Percentiles rank a stretch among this genome's conserved stretches.
Conservation (phyloP, 2,329 filamentous ascomycete species). For the Pseudocercospora pini-densiflorae region DNA sequence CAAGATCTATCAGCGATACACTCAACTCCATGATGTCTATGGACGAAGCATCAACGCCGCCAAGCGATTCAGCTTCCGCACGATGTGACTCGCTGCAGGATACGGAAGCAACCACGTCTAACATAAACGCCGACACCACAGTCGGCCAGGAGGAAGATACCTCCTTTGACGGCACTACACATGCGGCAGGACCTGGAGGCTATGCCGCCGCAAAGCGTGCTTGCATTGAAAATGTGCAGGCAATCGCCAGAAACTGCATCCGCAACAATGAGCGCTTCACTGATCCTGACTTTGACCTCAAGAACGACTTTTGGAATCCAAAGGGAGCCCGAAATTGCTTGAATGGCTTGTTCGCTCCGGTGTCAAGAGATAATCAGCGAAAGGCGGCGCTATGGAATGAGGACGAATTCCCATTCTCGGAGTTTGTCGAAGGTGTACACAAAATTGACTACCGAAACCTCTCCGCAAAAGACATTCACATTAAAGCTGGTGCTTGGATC, state of each 20-base stretch:
- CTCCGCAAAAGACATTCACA: background rate
- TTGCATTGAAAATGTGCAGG: conserved; percentile 63
- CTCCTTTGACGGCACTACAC: too few species aligned
- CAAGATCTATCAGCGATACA: too few species aligned
- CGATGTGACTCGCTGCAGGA: too few species aligned
- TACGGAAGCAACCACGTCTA: too few species aligned
- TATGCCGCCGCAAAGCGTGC: conserved; percentile 72
- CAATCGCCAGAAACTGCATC: conserved; percentile 66
- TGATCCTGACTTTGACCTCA: conserved; percentile 84
- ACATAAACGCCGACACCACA: too few species aligned
- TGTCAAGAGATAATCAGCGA: background rate
- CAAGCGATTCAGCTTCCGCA: too few species aligned
- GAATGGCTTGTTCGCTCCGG: conserved; percentile 47
- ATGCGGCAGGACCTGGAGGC: background rate
- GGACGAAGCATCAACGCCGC: too few species aligned
- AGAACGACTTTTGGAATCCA: conserved; percentile 59
- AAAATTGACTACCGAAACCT: background rate
- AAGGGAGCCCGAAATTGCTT: conserved; percentile 51
- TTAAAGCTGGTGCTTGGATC: background rate
- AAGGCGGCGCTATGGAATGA: background rate
- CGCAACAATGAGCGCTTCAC: conserved; percentile 81
- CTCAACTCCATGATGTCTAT: too few species aligned
- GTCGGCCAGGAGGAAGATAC: too few species aligned
- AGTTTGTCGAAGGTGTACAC: background rate
- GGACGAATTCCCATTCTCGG: background rate